These are phyloP conservation scores for Pseudogymnoascus sp. DNA, from an alignment of 2,329 filamentous ascomycete species.

Conservation along the genomic window DNA sequence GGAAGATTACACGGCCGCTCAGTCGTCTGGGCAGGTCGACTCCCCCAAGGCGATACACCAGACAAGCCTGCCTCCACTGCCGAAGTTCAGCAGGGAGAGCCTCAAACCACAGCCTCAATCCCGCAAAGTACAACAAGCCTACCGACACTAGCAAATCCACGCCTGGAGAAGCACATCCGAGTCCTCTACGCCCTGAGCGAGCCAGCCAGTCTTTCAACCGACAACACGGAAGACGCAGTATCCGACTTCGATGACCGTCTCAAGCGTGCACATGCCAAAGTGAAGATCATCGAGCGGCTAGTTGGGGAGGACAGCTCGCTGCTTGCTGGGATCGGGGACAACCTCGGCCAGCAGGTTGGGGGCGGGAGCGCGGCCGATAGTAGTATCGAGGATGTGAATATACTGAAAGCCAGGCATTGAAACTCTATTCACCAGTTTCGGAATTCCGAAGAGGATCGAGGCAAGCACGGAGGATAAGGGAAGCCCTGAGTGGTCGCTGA, in stretches of 20 bases:
- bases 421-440: neutral
- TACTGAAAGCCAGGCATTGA: slow-evolving; percentile 31
- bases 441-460: neutral
- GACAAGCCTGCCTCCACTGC: slow-evolving; percentile 4
- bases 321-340: slow-evolving; percentile 14
- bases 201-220: slow-evolving; percentile 64
- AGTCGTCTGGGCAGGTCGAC: slow-evolving; percentile 72
- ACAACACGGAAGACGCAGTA: slow-evolving; percentile 83
- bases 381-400: slow-evolving; percentile 40
- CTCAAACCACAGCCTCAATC: slow-evolving; percentile 19
- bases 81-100: slow-evolving; percentile 22
- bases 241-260: slow-evolving; percentile 85
- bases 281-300: slow-evolving; percentile 75
- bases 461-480: neutral
- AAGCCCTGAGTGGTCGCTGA: neutral
- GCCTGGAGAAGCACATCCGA: slow-evolving; percentile 69
- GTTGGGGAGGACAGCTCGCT: slow-evolving; percentile 38
- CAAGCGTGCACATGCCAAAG: slow-evolving; percentile 74
- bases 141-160: slow-evolving; percentile 46
- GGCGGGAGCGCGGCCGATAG: slow-evolving; percentile 30
- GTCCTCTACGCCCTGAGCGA: slow-evolving; percentile 72
- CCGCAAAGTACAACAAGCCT: slow-evolving; percentile 27
- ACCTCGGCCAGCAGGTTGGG: slow-evolving; percentile 1
- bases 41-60: slow-evolving; percentile 31
- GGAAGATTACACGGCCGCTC: slow-evolving; percentile 72